Evolutionary conservation across 495 filamentous ascomycete genomes (phyloP), one percentile per base, ranked within the genome.

Genomic region (Ramalina peruviana): DNA sequence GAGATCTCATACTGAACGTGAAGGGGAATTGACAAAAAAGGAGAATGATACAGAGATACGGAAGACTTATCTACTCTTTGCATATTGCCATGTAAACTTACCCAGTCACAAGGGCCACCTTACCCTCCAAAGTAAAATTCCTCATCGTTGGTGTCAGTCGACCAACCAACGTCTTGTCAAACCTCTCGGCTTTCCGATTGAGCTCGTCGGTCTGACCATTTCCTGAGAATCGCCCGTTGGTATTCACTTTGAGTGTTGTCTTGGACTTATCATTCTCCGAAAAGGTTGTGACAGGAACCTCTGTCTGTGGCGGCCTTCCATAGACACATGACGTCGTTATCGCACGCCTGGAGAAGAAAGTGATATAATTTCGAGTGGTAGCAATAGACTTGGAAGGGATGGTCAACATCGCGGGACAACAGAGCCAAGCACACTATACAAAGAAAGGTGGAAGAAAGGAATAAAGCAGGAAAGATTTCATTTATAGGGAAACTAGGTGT

Each of bases 21-120:
- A 20, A 7, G 30, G n/a, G 21, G 37, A 6, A 37, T 37, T 25
- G 23, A 25, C 23, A 25, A 25, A 6, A 25, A 2, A 25, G 23
- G 23, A 25, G 23, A 2, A 25, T 25, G 23, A 25, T 6, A 25
- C 23, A 2, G 23, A 25, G 3, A 4, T 25, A 20, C 19, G 19
- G 30, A 36, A 19, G 3, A 47, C 5, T 20, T 25, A 9, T 17
- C 23, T 37, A 39, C 15, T 7, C 13, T 15, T 45, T 10, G 49
- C 23, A 4, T 4, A 25, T 25, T 25, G 23, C 43, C 43, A 1
- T 13, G 9, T 3, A 52, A 20, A 20, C 58, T 46, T 46, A 60
- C 58, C 87, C 87, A 11, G 88, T 94, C 5, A 94, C 82, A 6
- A 94, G 70, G 12, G 72, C 85, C 12, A 88, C 84, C 56, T 80